These are phyloP conservation scores for Lasiodiplodia sp. DNA, from an alignment of 2,329 filamentous ascomycete genomes.

Conservation along the genomic window DNA sequence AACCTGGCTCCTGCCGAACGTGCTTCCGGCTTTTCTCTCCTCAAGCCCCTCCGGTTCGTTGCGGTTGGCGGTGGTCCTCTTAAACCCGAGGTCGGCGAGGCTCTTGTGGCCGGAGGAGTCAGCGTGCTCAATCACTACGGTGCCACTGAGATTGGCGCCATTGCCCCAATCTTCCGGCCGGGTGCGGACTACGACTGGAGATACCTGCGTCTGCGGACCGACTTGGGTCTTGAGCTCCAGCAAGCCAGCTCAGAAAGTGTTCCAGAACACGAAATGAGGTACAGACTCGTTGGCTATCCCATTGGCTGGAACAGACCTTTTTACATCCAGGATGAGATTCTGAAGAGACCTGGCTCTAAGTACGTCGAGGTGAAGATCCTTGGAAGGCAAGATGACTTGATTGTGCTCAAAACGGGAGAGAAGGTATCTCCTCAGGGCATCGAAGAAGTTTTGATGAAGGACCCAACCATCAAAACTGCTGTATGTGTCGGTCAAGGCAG, in stretches of 20 bases:
- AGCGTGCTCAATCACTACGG: conserved; percentile 48
- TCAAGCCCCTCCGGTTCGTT: conserved; percentile 40
- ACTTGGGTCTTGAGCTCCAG: conserved; percentile 40
- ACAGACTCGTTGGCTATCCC: conserved; percentile 39
- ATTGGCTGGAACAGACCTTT: conserved; percentile 40
- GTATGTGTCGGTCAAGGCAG: conserved; percentile 36
- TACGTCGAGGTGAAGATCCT: conserved; percentile 38
- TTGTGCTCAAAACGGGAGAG: conserved; percentile 43
- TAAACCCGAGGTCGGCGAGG: conserved; percentile 36
- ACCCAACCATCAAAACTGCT: conserved; percentile 31
- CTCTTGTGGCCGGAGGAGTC: conserved; percentile 36
- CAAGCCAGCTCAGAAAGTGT: neutral
- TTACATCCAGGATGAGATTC: conserved; percentile 44
- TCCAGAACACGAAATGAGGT: neutral
- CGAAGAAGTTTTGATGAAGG: conserved; percentile 34
- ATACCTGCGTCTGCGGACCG: conserved; percentile 43
- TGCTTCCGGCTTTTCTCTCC: conserved; percentile 27
- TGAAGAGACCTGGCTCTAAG: conserved; percentile 36
- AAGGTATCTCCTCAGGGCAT: conserved; percentile 38
- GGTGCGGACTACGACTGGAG: conserved; percentile 42
- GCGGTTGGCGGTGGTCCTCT: conserved; percentile 45
- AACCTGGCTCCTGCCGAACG: conserved; percentile 7
- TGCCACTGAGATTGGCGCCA: conserved; percentile 45
- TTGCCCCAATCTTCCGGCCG: conserved; percentile 45
- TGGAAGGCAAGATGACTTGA: conserved; percentile 45